Conservation (phyloP, 2,329 filamentous ascomycete genomes). For the Fusarium caatingaense region DNA sequence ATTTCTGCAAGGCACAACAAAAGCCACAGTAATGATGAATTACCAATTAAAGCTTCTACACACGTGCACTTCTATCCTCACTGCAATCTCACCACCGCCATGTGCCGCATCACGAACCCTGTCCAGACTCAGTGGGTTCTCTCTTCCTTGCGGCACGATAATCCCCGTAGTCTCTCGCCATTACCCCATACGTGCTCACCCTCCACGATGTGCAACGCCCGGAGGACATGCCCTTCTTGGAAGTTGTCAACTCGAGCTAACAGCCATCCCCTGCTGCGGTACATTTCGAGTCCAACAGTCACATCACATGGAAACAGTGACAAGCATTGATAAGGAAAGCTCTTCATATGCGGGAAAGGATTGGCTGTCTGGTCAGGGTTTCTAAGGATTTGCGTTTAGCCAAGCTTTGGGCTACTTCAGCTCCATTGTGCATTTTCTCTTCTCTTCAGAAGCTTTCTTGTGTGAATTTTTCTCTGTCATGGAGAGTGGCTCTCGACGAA, state of each 20-base stretch:
- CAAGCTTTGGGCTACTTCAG: neutral
- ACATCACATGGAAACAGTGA: constrained; percentile 26
- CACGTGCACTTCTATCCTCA: constrained; percentile 6
- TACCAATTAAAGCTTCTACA: neutral
- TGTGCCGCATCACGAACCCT: constrained; percentile 5
- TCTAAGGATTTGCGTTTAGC: neutral
- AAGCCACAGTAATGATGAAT: constrained; percentile 4
- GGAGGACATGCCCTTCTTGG: constrained; percentile 37
- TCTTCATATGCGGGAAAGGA: neutral
- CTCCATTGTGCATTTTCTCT: constrained; percentile 2
- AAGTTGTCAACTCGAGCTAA: constrained; percentile 26
- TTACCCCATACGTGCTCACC: constrained; percentile 20
- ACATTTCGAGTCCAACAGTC: constrained; percentile 9
- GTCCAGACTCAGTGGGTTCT: neutral
- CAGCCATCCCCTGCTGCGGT: constrained; percentile 15
- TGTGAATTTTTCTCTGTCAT: constrained; percentile 31
- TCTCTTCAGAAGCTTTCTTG: neutral
- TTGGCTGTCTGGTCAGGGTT: neutral
- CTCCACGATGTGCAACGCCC: constrained; percentile 27
- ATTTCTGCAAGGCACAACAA: constrained; percentile 23
- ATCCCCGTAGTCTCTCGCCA: neutral
- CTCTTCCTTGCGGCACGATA: neutral
- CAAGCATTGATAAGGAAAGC: constrained; percentile 36
- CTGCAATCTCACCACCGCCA: neutral
- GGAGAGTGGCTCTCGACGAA: constrained; percentile 42